Conservation (phyloP, 441 rosid genomes). For the Omphalea diandra region DNA sequence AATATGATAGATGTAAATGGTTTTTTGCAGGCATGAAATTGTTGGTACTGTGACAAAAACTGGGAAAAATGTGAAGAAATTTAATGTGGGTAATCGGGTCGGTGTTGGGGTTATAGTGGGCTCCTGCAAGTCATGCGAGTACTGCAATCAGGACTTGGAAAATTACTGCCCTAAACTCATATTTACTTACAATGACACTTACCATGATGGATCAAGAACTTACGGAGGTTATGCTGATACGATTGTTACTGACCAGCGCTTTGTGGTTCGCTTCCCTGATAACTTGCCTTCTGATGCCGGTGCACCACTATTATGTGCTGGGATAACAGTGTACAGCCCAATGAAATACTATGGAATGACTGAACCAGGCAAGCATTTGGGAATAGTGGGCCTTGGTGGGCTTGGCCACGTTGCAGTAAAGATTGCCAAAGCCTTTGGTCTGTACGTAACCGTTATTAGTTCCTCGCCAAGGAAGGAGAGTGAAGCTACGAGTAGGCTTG, state of each 20-base stretch:
- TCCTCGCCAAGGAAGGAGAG: constrained; percentile 54
- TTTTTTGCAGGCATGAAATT: constrained; percentile 35
- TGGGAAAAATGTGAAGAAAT: constrained; percentile 31
- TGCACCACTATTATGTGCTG: constrained; percentile 81
- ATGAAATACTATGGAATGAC: constrained; percentile 83
- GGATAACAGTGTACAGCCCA: constrained; percentile 83
- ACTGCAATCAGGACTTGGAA: constrained; percentile 64
- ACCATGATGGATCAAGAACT: constrained; percentile 54
- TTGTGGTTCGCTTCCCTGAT: constrained; percentile 60
- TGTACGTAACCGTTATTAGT: constrained; percentile 79
- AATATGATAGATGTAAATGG: constrained; percentile 8
- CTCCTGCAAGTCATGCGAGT: constrained; percentile 65
- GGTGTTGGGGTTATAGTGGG: constrained; percentile 77
- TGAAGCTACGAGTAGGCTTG: constrained; percentile 61
- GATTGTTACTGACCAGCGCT: constrained; percentile 64
- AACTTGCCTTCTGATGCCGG: constrained; percentile 57
- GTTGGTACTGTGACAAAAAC: constrained; percentile 28
- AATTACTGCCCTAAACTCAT: constrained; percentile 62
- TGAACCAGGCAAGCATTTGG: constrained; percentile 72
- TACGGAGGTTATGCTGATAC: constrained; percentile 77
- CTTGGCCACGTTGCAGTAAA: constrained; percentile 87
- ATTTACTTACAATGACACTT: constrained; percentile 52
- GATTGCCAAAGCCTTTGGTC: constrained; percentile 77
- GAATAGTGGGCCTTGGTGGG: constrained; percentile 86
- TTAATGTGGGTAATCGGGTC: constrained; percentile 42